These are phyloP conservation scores for Melampsora larici-populina DNA, from an alignment of 1,284 basidiomycete species.

Conservation along the genomic window DNA sequence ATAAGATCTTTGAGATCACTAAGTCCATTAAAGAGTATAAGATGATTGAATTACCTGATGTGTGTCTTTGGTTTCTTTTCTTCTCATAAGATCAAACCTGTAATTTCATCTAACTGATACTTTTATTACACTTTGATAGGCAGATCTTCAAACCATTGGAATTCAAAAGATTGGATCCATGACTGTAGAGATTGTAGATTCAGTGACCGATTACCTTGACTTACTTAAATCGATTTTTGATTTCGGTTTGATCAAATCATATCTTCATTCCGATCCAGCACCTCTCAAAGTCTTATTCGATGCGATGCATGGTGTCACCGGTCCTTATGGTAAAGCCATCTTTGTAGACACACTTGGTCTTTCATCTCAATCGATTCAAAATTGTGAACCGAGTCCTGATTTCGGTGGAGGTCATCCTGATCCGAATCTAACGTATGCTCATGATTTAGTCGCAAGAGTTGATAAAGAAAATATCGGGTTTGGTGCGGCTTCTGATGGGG, in stretches of 20 bases:
- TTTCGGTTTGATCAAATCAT: constrained; percentile 84
- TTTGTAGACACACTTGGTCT: constrained; percentile 81
- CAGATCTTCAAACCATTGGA: constrained; percentile 72
- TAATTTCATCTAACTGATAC: neutral
- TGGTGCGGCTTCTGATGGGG: constrained; percentile 94
- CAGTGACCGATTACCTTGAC: constrained; percentile 80
- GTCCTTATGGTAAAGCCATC: constrained; percentile 88
- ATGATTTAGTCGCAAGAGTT: constrained; percentile 86
- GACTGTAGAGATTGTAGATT: constrained; percentile 87
- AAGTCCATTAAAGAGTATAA: constrained; percentile 83
- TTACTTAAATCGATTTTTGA: constrained; percentile 89
- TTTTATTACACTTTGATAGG: constrained; percentile 56
- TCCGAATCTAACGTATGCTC: constrained; percentile 96
- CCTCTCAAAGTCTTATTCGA: constrained; percentile 91
- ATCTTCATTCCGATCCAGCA: constrained; percentile 63
- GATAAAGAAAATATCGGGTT: constrained; percentile 83
- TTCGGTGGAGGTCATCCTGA: constrained; percentile 98
- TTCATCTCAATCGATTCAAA: constrained; percentile 76
- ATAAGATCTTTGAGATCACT: too few species aligned
- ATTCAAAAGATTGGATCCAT: constrained; percentile 75
- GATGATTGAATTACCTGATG: constrained; percentile 71
- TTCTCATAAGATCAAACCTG: neutral
- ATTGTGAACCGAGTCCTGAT: constrained; percentile 83
- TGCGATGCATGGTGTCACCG: constrained; percentile 93
- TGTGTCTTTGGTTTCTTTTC: constrained; percentile 55